phyloP scores from a whole-genome alignment of 2,329 filamentous ascomycete species.

The Mycogone perniciosa region DNA sequence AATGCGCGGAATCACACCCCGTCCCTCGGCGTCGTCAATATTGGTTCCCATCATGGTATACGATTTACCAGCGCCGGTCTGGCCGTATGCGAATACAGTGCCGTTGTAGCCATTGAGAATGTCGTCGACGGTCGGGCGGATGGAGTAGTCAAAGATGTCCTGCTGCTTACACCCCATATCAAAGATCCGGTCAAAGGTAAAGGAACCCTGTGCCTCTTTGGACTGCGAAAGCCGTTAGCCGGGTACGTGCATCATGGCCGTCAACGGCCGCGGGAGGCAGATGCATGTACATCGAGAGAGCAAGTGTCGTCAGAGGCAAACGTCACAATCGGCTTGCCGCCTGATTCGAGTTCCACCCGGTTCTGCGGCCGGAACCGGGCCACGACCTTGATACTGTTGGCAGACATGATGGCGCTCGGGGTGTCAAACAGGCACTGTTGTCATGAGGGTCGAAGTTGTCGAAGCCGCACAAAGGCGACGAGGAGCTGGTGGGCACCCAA shows the following conservation, averaged over 20 bases:
- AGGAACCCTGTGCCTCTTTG: conserved; percentile 72
- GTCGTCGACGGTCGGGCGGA: conserved; percentile 91
- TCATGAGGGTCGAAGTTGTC: not conserved
- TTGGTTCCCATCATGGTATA: conserved; percentile 83
- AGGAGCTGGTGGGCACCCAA: conserved; percentile 8
- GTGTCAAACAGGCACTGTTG: conserved; percentile 15
- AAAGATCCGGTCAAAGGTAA: conserved; percentile 97
- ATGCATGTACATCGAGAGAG: conserved; percentile 61
- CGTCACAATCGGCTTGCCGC: conserved; percentile 83
- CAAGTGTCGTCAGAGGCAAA: conserved; percentile 90
- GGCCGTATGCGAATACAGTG: conserved; percentile 96
- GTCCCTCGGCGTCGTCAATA: conserved; percentile 81
- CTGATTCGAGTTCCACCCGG: conserved; percentile 81
- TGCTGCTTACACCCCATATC: conserved; percentile 84
- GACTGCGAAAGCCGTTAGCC: conserved; percentile 48
- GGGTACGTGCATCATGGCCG: not conserved
- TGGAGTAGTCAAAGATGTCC: conserved; percentile 98
- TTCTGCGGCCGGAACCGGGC: conserved; percentile 98
- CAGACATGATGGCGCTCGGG: conserved; percentile 43
- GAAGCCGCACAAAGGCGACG: conserved; percentile 10
- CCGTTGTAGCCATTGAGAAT: conserved; percentile 99
- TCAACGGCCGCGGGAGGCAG: not conserved
- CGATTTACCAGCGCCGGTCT: conserved; percentile 97
- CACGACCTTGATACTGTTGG: conserved; percentile 77
- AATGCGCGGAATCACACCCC: conserved; percentile 94